Conservation (phyloP, 306 rosid species). For the Pyrus bretschneideri region DNA sequence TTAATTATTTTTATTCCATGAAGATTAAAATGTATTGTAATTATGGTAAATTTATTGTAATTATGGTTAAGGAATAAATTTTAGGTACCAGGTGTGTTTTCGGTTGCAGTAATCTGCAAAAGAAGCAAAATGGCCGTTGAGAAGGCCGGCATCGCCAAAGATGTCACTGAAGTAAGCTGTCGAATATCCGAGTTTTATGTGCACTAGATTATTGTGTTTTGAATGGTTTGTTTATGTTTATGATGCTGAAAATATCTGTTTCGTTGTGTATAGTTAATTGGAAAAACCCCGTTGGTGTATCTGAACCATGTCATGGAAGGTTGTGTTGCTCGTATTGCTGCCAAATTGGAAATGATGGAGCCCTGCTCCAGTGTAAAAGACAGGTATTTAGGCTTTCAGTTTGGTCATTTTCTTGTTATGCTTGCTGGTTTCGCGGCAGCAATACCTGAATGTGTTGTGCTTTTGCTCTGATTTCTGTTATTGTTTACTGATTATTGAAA, state of each 20-base stretch:
- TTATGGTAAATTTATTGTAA: background rate
- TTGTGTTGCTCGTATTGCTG: slow-evolving; percentile 64
- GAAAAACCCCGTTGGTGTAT: slow-evolving; percentile 76
- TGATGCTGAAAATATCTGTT: background rate
- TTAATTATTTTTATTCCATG: background rate
- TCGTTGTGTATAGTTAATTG: slow-evolving; percentile 43
- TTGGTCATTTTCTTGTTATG: background rate
- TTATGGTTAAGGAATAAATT: background rate
- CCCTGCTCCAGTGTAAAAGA: slow-evolving; percentile 80
- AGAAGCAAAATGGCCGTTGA: slow-evolving; percentile 41
- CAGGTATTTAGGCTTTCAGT: slow-evolving; percentile 32
- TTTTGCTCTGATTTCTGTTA: background rate
- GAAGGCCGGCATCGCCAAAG: slow-evolving; percentile 54
- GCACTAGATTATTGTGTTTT: background rate
- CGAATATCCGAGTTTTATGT: background rate
- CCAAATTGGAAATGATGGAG: slow-evolving; percentile 69
- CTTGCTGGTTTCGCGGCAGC: background rate
- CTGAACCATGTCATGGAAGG: slow-evolving; percentile 53
- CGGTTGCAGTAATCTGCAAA: slow-evolving; percentile 28
- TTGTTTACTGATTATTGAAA: background rate
- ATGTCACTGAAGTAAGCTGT: slow-evolving; percentile 61
- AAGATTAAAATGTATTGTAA: background rate
- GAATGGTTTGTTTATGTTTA: slow-evolving; percentile 11
- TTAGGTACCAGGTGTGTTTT: background rate
- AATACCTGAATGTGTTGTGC: background rate